A percentile compares a stretch with the other conserved stretches of the same genome.
Conservation (phyloP, 169 alveolate genomes). For the Eimeria falciformis region DNA sequence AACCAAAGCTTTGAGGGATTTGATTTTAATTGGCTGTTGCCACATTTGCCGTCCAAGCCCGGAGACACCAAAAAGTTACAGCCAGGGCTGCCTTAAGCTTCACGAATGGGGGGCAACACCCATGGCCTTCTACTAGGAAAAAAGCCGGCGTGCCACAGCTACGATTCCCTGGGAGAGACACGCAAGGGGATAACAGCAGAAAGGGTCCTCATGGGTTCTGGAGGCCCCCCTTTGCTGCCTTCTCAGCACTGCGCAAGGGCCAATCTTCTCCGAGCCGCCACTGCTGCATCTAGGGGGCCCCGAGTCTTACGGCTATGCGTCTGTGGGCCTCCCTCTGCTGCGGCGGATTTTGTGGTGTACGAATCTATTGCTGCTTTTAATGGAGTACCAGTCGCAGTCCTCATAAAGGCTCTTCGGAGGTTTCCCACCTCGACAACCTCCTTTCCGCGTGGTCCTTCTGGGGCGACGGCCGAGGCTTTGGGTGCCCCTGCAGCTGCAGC, state of each 20-base stretch:
- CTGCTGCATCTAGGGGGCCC: neutral
- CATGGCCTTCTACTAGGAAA: too few relatives aligned
- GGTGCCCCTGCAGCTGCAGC: conserved; percentile 45
- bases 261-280: conserved; percentile 18
- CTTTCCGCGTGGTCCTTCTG: neutral
- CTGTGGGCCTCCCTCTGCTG: conserved; percentile 57
- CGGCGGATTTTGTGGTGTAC: conserved; percentile 21
- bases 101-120: too few relatives aligned
- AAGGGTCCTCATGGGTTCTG: neutral
- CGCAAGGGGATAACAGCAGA: neutral
- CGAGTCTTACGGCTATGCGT: conserved; percentile 9
- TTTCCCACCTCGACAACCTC: neutral
- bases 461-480: neutral
- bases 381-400: neutral
- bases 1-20: too few relatives aligned
- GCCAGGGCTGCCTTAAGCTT: too few relatives aligned
- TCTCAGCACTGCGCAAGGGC: conserved; percentile 1
- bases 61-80: too few relatives aligned
- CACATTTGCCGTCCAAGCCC: too few relatives aligned
- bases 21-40: too few relatives aligned
- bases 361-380: conserved; percentile 21
- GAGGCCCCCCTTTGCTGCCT: neutral
- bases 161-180: too few relatives aligned
- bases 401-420: neutral
- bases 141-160: too few relatives aligned